Evolutionary conservation across 164 flowering plant species (phyloP).

Genomic region (grape (Vitis vinifera)): DNA sequence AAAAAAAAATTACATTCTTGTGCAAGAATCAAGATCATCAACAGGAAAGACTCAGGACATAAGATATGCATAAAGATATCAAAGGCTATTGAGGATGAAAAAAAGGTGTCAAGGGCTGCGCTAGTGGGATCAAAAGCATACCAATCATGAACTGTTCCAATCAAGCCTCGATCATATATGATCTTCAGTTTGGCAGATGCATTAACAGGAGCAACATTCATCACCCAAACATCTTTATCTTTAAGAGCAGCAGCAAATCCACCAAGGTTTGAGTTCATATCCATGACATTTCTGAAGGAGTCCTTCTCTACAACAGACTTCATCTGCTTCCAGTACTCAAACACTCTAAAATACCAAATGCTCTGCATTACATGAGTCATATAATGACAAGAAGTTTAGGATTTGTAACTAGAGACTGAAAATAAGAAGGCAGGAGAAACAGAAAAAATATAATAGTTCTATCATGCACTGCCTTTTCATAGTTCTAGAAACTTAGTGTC

Average conservation of each 20-base stretch:
- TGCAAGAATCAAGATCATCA: too few relatives aligned
- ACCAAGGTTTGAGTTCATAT: conserved; percentile 82
- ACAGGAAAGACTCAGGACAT: too few relatives aligned
- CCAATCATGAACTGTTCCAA: conserved; percentile 90
- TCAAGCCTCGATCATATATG: conserved; percentile 72
- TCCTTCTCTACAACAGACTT: conserved; percentile 44
- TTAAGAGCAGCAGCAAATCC: conserved; percentile 81
- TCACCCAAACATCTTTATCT: conserved; percentile 84
- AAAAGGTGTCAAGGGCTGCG: not conserved
- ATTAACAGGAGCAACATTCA: conserved; percentile 71
- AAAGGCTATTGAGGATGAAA: not conserved
- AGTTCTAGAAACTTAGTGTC: not conserved
- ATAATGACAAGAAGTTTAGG: too few relatives aligned
- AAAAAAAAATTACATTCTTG: too few relatives aligned
- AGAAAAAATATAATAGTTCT: not conserved
- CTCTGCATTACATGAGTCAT: conserved; percentile 37
- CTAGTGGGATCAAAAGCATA: conserved; percentile 24
- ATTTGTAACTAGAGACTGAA: too few relatives aligned
- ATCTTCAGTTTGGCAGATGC: conserved; percentile 62
- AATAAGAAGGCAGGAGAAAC: too few relatives aligned
- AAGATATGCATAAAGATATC: not conserved
- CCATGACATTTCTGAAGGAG: conserved; percentile 79
- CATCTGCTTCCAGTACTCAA: conserved; percentile 79
- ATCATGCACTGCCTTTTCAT: not conserved
- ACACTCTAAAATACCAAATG: conserved; percentile 64